phyloP scores from a whole-genome alignment of 2,329 filamentous ascomycete genomes.

The Clonostachys byssicola region DNA sequence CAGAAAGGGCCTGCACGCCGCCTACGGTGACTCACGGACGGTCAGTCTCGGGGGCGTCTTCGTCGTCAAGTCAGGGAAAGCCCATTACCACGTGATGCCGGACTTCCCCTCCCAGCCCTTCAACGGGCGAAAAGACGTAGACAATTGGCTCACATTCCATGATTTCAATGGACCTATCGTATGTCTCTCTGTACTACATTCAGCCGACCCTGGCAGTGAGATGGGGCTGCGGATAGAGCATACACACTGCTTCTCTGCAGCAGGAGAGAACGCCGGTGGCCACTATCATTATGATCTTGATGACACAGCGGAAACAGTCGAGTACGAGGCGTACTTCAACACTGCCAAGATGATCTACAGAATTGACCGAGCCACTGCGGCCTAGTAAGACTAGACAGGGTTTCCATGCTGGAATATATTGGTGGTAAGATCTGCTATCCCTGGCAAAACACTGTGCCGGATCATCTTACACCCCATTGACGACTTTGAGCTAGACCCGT shows the following conservation, averaged over 20 bases:
- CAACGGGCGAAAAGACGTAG: slow-evolving; percentile 15
- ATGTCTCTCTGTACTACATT: slow-evolving; percentile 34
- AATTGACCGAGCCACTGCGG: slow-evolving; percentile 17
- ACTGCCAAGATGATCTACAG: slow-evolving; percentile 31
- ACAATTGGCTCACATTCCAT: slow-evolving; percentile 32
- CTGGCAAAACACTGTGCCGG: too few relatives aligned
- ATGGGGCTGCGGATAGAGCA: slow-evolving; percentile 39
- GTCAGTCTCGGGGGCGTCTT: slow-evolving; percentile 36
- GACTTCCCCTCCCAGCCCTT: slow-evolving; percentile 31
- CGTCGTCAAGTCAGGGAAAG: slow-evolving; percentile 26
- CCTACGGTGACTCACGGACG: slow-evolving; percentile 20
- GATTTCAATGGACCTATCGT: slow-evolving; percentile 27
- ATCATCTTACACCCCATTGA: too few relatives aligned
- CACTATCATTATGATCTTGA: slow-evolving; percentile 38
- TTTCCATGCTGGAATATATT: too few relatives aligned
- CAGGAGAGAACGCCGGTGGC: slow-evolving; percentile 24
- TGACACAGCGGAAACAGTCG: slow-evolving; percentile 19
- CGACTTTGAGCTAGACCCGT: too few relatives aligned
- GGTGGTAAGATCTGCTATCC: too few relatives aligned
- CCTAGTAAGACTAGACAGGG: too few relatives aligned
- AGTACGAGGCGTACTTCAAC: slow-evolving; percentile 42
- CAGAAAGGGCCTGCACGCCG: slow-evolving; percentile 14
- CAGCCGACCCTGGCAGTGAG: slow-evolving; percentile 26
- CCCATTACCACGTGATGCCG: slow-evolving; percentile 37
- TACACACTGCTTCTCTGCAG: slow-evolving; percentile 35